Evolutionary conservation across 2,329 filamentous ascomycete species (phyloP), one percentile per base, ranked within the genome.

Genomic region (Hymenoscyphus linearis): DNA sequence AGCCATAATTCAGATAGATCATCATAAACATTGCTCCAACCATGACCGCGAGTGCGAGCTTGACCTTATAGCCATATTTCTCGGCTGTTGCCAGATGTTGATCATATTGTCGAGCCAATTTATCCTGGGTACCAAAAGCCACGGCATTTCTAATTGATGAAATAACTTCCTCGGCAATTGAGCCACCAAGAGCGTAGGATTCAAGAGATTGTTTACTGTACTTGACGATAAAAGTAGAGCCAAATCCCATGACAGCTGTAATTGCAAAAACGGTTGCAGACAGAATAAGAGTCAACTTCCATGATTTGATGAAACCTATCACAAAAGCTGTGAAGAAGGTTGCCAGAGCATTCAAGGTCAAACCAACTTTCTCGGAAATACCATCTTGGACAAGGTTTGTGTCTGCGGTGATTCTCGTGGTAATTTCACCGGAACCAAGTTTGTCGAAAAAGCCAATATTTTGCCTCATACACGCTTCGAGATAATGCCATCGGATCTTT

Each of bases 371-470:
- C 74, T 96, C 91, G 0, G 91, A 96, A 53, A 99, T 91, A 60
- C 92, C 93, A 67, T 96, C 93, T 74, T 97, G 93, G 60, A 98
- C 88, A 58, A 96, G 79, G 70, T 96, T 97, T 52, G 91, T 96
- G 74, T 98, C 93, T 12, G 93, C 88, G 0, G 93, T 98, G 68
- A 97, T 96, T 65, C 93, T 87, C 1, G 93, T 96, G 0, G 93
- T 96, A 63, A 98, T 90, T 76, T 97, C 95, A 62, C 93, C 93
- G 36, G 92, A 89, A 57, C 93, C 93, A 14, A 96, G 82, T 71
- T 95, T 95, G 75, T 98, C 95, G 75, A 96, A 96, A 75, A 91
- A 96, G 53, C 85, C 92, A 73, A 96, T 93, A 73, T 96, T 96
- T 73, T 96, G 92, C 63, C 85, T 85, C 78, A 96, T 79, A 71